Conservation (phyloP, 2,329 filamentous ascomycete species). For the Aureobasidium vineae region DNA sequence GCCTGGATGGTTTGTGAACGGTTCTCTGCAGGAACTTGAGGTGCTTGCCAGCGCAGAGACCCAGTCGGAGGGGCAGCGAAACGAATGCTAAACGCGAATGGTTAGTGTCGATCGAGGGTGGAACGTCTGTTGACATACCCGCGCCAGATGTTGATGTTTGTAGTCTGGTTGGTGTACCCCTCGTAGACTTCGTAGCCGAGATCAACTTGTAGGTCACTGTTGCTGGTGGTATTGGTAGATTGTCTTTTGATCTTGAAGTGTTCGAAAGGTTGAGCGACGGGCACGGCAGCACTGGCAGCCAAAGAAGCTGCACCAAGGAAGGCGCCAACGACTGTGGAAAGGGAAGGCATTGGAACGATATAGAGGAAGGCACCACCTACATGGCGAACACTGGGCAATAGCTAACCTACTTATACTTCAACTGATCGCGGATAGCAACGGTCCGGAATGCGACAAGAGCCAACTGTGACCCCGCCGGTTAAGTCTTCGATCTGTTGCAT, state of each 20-base stretch:
- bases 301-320: slow-evolving; percentile 14
- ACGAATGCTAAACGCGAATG: slow-evolving; percentile 31
- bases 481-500: slow-evolving; percentile 2
- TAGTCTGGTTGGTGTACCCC: slow-evolving; percentile 15
- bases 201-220: slow-evolving; percentile 18
- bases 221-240: background rate
- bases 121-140: slow-evolving; percentile 8
- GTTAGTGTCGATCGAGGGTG: background rate
- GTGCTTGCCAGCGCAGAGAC: slow-evolving; percentile 34
- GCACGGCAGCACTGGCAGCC: slow-evolving; percentile 10
- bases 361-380: background rate
- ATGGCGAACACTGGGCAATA: background rate
- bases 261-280: slow-evolving; percentile 19
- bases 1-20: slow-evolving; percentile 31
- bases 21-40: slow-evolving; percentile 32
- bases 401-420: slow-evolving; percentile 5
- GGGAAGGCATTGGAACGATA: slow-evolving; percentile 2
- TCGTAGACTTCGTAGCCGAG: slow-evolving; percentile 27
- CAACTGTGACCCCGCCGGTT: slow-evolving; percentile 11
- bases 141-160: slow-evolving; percentile 24
- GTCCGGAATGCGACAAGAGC: background rate
- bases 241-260: slow-evolving; percentile 24
- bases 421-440: background rate
- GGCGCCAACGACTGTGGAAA: slow-evolving; percentile 1
- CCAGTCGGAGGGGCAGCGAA: slow-evolving; percentile 33